A percentile compares a stretch with the other conserved stretches of the same genome.
Evolutionary conservation across 306 rosid genomes (phyloP).

Genomic region (Quercus gilva): DNA sequence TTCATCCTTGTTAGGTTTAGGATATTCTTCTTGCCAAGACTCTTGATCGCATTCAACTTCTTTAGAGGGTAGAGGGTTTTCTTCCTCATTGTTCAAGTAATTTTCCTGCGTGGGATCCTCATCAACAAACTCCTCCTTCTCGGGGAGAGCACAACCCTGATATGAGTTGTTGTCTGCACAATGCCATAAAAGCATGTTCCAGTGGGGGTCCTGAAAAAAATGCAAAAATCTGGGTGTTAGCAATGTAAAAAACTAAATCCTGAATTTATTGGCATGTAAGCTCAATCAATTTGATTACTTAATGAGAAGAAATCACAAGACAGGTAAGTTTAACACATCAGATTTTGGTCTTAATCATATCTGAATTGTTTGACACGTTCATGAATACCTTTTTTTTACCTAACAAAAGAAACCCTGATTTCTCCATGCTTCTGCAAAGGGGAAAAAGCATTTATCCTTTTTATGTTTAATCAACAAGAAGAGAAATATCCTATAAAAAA

Average conservation of each 20-base stretch:
- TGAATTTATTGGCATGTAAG: background rate
- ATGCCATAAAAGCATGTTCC: conserved; percentile 86
- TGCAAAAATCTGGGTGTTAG: background rate
- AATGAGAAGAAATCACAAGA: background rate
- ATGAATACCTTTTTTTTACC: background rate
- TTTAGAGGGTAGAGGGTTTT: conserved; percentile 9
- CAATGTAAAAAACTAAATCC: conserved; percentile 3
- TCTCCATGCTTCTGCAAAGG: background rate
- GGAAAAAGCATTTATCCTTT: background rate
- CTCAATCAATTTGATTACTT: background rate
- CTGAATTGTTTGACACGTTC: background rate
- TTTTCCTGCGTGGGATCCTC: conserved; percentile 30
- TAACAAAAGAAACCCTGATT: background rate
- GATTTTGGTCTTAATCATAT: background rate
- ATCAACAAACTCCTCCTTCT: conserved; percentile 38
- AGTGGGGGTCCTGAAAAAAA: conserved; percentile 60
- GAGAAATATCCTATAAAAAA: background rate
- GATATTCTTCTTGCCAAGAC: conserved; percentile 24
- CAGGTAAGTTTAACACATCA: background rate
- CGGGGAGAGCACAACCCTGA: conserved; percentile 74
- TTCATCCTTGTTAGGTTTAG: conserved; percentile 49
- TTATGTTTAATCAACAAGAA: background rate
- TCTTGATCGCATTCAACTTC: conserved; percentile 31
- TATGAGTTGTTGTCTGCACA: conserved; percentile 78
- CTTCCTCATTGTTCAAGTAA: conserved; percentile 14